Evolutionary conservation across 495 filamentous ascomycete genomes (phyloP).

Genomic region (Rhizodiscina lignyota): DNA sequence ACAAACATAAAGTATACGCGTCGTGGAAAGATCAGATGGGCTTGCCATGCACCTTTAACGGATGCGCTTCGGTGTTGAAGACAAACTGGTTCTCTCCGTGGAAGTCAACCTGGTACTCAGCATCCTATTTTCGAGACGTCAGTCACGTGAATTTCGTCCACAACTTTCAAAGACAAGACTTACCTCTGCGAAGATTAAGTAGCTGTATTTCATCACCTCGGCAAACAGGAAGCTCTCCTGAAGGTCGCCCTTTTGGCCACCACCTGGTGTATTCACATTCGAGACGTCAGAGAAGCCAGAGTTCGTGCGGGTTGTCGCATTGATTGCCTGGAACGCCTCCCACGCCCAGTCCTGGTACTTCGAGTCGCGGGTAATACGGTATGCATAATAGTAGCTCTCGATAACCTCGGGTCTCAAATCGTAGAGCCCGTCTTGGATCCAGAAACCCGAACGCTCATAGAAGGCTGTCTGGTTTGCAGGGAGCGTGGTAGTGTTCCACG

Average conservation of each 20-base stretch:
- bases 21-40: conserved; percentile 17
- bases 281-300: conserved; percentile 50
- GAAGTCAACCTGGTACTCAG: conserved; percentile 47
- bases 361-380: conserved; percentile 52
- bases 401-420: conserved; percentile 70
- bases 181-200: conserved; percentile 43
- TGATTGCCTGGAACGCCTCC: conserved; percentile 31
- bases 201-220: conserved; percentile 77
- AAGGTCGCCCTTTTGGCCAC: conserved; percentile 47
- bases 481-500: conserved; percentile 37
- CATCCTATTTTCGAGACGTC: conserved; percentile 35
- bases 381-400: conserved; percentile 82
- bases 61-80: conserved; percentile 78
- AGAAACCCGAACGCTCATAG: conserved; percentile 55
- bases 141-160: too few species aligned
- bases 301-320: conserved; percentile 31
- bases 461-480: conserved; percentile 35
- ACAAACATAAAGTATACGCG: neutral
- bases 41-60: conserved; percentile 37
- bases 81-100: conserved; percentile 46
- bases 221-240: conserved; percentile 89
- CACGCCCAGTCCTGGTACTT: conserved; percentile 51
- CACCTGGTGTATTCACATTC: conserved; percentile 46
- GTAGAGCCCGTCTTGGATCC: conserved; percentile 41
- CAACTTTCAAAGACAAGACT: too few species aligned